These are phyloP conservation scores for Collybia sp. DNA, from an alignment of 768 basidiomycete genomes.

Conservation along the genomic window DNA sequence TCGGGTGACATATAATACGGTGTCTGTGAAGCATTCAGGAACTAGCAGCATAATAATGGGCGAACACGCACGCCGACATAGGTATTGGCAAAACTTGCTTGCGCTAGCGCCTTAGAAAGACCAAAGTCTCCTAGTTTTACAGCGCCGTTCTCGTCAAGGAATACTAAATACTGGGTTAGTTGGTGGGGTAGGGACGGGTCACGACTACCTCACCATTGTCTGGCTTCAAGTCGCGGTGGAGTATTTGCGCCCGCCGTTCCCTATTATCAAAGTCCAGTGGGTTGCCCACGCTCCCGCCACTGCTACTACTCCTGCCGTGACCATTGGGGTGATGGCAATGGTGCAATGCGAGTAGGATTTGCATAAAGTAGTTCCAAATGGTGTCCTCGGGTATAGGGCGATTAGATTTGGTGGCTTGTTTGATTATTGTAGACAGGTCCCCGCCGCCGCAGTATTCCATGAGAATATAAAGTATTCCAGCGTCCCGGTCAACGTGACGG, in stretches of 20 bases:
- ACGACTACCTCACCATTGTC: slow-evolving; percentile 68
- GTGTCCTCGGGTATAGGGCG: slow-evolving; percentile 86
- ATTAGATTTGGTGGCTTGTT: slow-evolving; percentile 62
- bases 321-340: slow-evolving; percentile 87
- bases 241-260: slow-evolving; percentile 64
- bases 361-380: slow-evolving; percentile 95
- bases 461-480: slow-evolving; percentile 90
- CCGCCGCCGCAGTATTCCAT: slow-evolving; percentile 99
- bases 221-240: slow-evolving; percentile 95
- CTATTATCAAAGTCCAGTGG: slow-evolving; percentile 35
- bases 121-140: slow-evolving; percentile 98
- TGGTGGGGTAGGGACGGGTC: neutral
- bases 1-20: slow-evolving; percentile 99
- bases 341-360: slow-evolving; percentile 83
- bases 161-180: slow-evolving; percentile 51
- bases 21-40: slow-evolving; percentile 48
- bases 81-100: slow-evolving; percentile 89
- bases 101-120: slow-evolving; percentile 84
- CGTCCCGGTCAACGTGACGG: slow-evolving; percentile 85
- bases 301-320: slow-evolving; percentile 43
- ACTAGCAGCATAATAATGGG: neutral
- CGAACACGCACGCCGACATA: slow-evolving; percentile 82
- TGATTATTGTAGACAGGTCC: slow-evolving; percentile 86
- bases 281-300: slow-evolving; percentile 21
- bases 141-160: slow-evolving; percentile 77